Evolutionary conservation across 2,329 filamentous ascomycete species (phyloP).

Genomic region (Scleromitrula shiraiana): DNA sequence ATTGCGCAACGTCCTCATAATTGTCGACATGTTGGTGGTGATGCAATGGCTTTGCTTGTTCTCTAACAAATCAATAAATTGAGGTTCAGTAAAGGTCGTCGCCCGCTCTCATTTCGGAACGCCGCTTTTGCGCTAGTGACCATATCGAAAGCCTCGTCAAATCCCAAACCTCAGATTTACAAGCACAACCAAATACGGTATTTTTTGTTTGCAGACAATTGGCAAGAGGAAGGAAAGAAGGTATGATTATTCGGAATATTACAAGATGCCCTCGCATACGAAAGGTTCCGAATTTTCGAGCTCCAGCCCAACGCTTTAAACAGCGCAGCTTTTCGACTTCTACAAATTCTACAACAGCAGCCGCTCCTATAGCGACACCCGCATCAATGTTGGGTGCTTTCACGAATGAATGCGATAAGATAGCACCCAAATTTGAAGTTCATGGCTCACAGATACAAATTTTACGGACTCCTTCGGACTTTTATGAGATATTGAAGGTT

Average conservation of each 20-base stretch:
- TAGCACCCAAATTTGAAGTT: constrained; percentile 87
- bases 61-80: constrained; percentile 2
- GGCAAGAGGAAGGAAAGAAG: constrained; percentile 4
- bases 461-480: constrained; percentile 72
- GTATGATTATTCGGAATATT: constrained; percentile 31
- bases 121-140: constrained; percentile 18
- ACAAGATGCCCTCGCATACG: constrained; percentile 28
- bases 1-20: constrained; percentile 79
- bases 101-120: constrained; percentile 13
- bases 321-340: constrained; percentile 27
- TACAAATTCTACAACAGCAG: constrained; percentile 16
- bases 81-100: constrained; percentile 8
- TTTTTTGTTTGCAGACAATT: neutral
- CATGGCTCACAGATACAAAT: constrained; percentile 73
- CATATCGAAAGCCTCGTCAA: neutral
- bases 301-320: constrained; percentile 18
- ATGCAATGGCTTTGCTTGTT: constrained; percentile 20
- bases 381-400: constrained; percentile 48
- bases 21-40: constrained; percentile 71
- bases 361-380: constrained; percentile 35
- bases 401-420: constrained; percentile 70
- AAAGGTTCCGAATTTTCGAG: constrained; percentile 20
- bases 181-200: neutral
- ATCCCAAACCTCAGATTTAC: neutral
- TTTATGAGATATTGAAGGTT: constrained; percentile 88